phyloP scores from a whole-genome alignment of 2,329 filamentous ascomycete species.

The Ambrosiella xylebori region DNA sequence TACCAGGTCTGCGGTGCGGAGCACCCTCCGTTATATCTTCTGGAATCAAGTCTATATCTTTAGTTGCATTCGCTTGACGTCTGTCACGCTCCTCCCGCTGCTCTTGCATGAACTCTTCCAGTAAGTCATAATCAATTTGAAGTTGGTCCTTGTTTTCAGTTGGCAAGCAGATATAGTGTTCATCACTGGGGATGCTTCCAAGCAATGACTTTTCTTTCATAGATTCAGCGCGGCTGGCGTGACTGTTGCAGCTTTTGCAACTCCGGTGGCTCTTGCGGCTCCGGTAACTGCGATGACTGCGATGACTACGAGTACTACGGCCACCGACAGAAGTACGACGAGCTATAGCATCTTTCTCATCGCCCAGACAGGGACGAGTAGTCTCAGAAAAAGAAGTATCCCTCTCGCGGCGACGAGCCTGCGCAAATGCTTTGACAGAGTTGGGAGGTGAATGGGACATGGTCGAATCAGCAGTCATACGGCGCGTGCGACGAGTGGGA shows the following conservation, averaged over 20 bases:
- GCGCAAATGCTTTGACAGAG: constrained; percentile 92
- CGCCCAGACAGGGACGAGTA: constrained; percentile 24
- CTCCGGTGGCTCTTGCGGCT: constrained; percentile 20
- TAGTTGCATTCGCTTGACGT: background rate
- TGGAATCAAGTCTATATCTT: no score
- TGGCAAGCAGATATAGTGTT: constrained; percentile 82
- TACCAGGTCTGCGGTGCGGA: background rate
- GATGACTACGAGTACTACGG: constrained; percentile 14
- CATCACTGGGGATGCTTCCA: constrained; percentile 51
- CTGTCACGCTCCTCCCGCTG: constrained; percentile 24
- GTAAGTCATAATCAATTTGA: constrained; percentile 78
- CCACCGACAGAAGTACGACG: constrained; percentile 7
- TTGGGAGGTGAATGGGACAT: constrained; percentile 78
- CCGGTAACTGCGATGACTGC: constrained; percentile 54
- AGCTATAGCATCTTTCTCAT: constrained; percentile 24
- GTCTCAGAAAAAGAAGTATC: constrained; percentile 41
- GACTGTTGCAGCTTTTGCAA: no score
- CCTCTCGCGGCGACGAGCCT: constrained; percentile 70
- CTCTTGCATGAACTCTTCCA: constrained; percentile 73
- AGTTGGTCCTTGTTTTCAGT: constrained; percentile 59
- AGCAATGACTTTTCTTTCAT: constrained; percentile 45
- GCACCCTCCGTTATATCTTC: background rate
- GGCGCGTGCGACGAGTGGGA: constrained; percentile 28
- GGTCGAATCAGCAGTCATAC: constrained; percentile 38
- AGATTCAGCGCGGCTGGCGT: constrained; percentile 30